Conservation (phyloP, 495 filamentous ascomycete genomes). For the Hypoxylon fragiforme region DNA sequence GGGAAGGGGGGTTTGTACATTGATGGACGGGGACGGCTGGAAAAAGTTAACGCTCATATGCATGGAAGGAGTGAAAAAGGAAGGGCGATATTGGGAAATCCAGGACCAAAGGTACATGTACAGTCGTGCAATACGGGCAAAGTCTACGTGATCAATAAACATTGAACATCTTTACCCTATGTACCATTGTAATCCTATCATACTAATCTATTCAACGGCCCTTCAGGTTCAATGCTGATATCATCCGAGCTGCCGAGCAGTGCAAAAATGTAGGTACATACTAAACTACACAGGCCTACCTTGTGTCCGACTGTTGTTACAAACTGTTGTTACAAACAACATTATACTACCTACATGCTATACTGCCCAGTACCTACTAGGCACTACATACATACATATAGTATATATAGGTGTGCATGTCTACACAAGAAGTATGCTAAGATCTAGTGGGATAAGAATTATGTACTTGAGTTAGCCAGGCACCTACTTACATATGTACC, state of each 20-base stretch:
- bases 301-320: no score
- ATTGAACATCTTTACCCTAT: conserved; percentile 18
- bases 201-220: not conserved
- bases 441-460: no score
- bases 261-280: no score
- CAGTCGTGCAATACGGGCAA: conserved; percentile 37
- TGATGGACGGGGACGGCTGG: conserved; percentile 33
- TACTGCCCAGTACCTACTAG: no score
- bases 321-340: no score
- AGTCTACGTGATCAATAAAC: conserved; percentile 7
- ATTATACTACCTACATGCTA: no score
- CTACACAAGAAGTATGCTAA: no score
- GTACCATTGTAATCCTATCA: conserved; percentile 35
- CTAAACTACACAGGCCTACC: no score
- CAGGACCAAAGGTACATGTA: conserved; percentile 30
- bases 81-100: conserved; percentile 26
- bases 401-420: no score
- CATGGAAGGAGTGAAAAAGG: conserved; percentile 42
- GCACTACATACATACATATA: no score
- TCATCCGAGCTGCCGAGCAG: not conserved
- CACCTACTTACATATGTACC: no score
- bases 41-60: conserved; percentile 37
- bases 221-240: not conserved
- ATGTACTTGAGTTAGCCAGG: no score
- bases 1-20: conserved; percentile 39